Conservation (phyloP, 225 moss, liverwort and hornwort species). For the Pleurozium schreberi region DNA sequence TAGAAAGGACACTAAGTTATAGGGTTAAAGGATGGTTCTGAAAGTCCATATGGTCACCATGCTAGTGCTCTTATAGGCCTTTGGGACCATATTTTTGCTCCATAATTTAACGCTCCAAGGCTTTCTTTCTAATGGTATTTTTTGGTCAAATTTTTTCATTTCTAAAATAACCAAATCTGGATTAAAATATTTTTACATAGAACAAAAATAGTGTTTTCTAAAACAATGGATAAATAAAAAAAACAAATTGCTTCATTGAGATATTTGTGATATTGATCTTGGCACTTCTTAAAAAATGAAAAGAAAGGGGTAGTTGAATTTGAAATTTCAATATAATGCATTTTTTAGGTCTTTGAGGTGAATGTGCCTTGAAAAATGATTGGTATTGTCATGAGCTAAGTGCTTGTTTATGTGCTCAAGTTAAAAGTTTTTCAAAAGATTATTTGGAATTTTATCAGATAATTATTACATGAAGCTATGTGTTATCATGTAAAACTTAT, state of each 20-base stretch:
- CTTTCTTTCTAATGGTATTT: no score
- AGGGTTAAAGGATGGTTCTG: fast-evolving
- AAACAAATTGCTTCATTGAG: not conserved
- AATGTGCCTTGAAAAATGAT: not conserved
- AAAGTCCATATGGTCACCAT: not conserved
- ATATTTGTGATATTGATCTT: not conserved
- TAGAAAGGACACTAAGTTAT: not conserved
- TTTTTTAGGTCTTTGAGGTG: not conserved
- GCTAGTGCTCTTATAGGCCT: no score
- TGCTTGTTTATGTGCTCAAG: fast-evolving
- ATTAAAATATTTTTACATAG: not conserved
- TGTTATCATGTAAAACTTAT: no score
- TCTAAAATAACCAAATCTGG: not conserved
- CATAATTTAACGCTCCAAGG: not conserved
- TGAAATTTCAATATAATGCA: not conserved
- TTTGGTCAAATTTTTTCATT: not conserved
- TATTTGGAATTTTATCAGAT: not conserved
- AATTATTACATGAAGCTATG: not conserved
- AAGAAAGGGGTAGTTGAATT: not conserved
- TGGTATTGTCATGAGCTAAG: not conserved
- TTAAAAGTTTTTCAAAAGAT: fast-evolving
- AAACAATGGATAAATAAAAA: not conserved
- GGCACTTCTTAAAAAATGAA: not conserved
- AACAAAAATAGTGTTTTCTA: not conserved
- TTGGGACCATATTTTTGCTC: fast-evolving